A percentile compares a stretch with the other conserved stretches of the same genome.
Evolutionary conservation across 352 stramenopile genomes (phyloP).

Genomic region (Globisporangium yorkense): DNA sequence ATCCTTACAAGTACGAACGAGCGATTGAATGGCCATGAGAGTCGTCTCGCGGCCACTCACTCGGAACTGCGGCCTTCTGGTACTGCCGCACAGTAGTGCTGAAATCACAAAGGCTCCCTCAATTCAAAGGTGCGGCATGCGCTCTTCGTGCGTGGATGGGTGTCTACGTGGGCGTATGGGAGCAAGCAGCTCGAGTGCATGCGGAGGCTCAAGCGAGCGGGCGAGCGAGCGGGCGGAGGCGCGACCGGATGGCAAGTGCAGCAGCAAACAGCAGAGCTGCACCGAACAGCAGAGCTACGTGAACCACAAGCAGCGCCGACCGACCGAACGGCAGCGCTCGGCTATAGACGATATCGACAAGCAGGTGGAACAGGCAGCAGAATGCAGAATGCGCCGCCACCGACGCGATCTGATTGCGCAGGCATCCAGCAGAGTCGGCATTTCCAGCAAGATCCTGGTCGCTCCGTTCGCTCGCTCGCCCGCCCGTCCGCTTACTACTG

Average conservation of each 20-base stretch:
- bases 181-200: not conserved
- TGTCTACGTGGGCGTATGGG: not conserved
- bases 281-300: not conserved
- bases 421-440: not conserved
- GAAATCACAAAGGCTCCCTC: conserved; percentile 87
- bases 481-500: not conserved
- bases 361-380: not conserved
- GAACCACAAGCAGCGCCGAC: not conserved
- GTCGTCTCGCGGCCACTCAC: conserved; percentile 15
- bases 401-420: too few relatives aligned
- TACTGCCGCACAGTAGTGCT: conserved; percentile 49
- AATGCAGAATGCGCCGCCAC: not conserved
- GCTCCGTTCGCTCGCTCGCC: not conserved
- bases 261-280: not conserved
- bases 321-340: not conserved
- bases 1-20: not conserved
- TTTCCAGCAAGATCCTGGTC: not conserved
- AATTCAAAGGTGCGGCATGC: conserved; percentile 25
- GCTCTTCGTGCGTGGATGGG: not conserved
- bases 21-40: conserved; percentile 71
- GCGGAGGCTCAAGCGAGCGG: not conserved
- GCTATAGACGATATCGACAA: not conserved
- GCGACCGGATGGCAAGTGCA: not conserved
- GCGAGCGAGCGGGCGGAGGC: conserved; percentile 2
- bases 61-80: conserved; percentile 2